Conservation (phyloP, 2,329 filamentous ascomycete species). For the Fusarium sp. region DNA sequence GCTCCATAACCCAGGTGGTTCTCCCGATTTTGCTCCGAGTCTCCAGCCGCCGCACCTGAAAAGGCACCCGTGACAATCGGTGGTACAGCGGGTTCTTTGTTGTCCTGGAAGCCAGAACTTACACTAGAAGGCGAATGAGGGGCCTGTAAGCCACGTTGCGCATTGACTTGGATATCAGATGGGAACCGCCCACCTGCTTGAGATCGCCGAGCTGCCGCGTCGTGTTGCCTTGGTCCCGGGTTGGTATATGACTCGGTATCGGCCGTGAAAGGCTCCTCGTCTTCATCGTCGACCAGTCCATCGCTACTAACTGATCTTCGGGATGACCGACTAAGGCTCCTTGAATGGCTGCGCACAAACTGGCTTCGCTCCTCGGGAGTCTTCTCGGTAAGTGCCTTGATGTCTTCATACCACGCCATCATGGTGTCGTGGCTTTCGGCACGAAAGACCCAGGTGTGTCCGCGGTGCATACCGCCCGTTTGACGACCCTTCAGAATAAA, state of each 20-base stretch:
- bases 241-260: slow-evolving; percentile 58
- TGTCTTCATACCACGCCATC: slow-evolving; percentile 96
- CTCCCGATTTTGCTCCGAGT: slow-evolving; percentile 46
- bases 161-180: slow-evolving; percentile 87
- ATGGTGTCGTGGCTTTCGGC: slow-evolving; percentile 87
- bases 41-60: slow-evolving; percentile 50
- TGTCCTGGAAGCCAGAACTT: slow-evolving; percentile 68
- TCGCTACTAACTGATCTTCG: slow-evolving; percentile 74
- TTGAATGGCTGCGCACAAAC: slow-evolving; percentile 83
- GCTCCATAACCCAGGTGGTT: slow-evolving; percentile 55
- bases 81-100: slow-evolving; percentile 66
- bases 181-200: slow-evolving; percentile 97
- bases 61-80: slow-evolving; percentile 66
- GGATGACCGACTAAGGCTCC: slow-evolving; percentile 76
- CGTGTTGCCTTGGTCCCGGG: slow-evolving; percentile 59
- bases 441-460: slow-evolving; percentile 76
- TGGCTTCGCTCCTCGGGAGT: slow-evolving; percentile 87
- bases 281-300: slow-evolving; percentile 78
- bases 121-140: slow-evolving; percentile 83
- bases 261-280: slow-evolving; percentile 69
- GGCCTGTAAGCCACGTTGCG: slow-evolving; percentile 79
- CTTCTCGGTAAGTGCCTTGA: slow-evolving; percentile 88
- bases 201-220: slow-evolving; percentile 70
- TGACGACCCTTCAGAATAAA: slow-evolving; percentile 98
- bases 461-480: slow-evolving; percentile 89